phyloP scores from a whole-genome alignment of 192 early-diverging fungal genomes.

The Mortierella alpina region DNA sequence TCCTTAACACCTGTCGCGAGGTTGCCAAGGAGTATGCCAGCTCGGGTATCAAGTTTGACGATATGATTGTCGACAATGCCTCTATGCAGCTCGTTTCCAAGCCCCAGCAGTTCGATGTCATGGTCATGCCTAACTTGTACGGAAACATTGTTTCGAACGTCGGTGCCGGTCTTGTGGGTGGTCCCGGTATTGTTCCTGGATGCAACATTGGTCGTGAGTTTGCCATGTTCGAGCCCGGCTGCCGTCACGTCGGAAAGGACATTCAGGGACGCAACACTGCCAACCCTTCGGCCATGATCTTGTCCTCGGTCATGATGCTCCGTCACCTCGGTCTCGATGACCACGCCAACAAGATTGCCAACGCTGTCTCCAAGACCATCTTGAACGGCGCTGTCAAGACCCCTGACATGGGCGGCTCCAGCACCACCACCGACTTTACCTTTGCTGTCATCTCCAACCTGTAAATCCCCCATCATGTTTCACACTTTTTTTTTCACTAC shows the following conservation, averaged over 20 bases:
- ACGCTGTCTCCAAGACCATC: constrained; percentile 91
- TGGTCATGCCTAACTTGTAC: constrained; percentile 99
- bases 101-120: constrained; percentile 98
- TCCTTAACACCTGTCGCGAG: constrained; percentile 96
- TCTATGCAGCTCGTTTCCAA: constrained; percentile 99
- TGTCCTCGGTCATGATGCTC: constrained; percentile 96
- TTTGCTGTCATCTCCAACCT: constrained; percentile 83
- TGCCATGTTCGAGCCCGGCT: constrained; percentile 98
- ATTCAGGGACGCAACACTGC: constrained; percentile 95
- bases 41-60: constrained; percentile 91
- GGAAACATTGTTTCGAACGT: constrained; percentile 99
- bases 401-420: constrained; percentile 89
- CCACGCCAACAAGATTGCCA: constrained; percentile 91
- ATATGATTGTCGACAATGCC: constrained; percentile 99
- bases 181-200: constrained; percentile 95
- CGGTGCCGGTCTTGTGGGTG: constrained; percentile 95
- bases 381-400: constrained; percentile 79
- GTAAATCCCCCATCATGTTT: constrained; percentile 51
- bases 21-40: constrained; percentile 93
- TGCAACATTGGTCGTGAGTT: constrained; percentile 98
- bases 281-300: constrained; percentile 94
- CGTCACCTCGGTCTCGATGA: constrained; percentile 92
- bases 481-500: not conserved
- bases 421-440: constrained; percentile 95
- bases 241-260: constrained; percentile 98